Conservation (phyloP, 2,329 filamentous ascomycete genomes). For the Monilinia vaccinii-corymbosi region DNA sequence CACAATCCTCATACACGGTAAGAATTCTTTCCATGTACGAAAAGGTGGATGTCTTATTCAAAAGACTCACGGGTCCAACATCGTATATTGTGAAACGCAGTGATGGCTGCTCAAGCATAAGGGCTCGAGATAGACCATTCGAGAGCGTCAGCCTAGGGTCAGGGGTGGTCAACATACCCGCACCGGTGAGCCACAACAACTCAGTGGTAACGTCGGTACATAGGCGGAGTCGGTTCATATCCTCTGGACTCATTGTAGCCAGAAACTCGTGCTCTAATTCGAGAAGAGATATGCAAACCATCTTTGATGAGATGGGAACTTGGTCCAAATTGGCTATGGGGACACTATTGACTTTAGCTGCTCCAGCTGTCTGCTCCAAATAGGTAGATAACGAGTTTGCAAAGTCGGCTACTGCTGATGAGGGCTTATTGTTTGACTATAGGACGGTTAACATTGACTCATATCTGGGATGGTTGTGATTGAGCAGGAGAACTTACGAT, state of each 20-base stretch:
- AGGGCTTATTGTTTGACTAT: too few species aligned
- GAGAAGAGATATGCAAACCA: background rate
- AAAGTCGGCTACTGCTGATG: too few species aligned
- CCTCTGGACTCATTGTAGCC: background rate
- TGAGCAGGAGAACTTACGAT: too few species aligned
- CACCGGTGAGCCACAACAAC: slow-evolving; percentile 8
- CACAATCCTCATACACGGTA: background rate
- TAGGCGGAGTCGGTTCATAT: background rate
- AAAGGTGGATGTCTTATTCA: background rate
- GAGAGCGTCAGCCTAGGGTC: background rate
- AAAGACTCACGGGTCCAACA: background rate
- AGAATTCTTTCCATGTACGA: background rate
- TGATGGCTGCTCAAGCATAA: slow-evolving; percentile 12
- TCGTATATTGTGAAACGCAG: slow-evolving; percentile 6
- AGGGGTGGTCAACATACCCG: background rate
- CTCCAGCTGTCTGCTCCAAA: too few species aligned
- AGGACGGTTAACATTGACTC: too few species aligned
- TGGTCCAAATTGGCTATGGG: background rate
- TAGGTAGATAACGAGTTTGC: too few species aligned
- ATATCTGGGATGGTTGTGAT: too few species aligned
- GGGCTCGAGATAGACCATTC: slow-evolving; percentile 4
- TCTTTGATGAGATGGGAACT: background rate
- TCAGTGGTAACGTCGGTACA: background rate
- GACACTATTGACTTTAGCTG: background rate
- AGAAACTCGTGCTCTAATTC: background rate